A percentile compares a stretch with the other conserved stretches of the same genome.
These are phyloP conservation scores for Casuarina equisetifolia DNA, from an alignment of 306 rosid genomes.

Conservation along the genomic window DNA sequence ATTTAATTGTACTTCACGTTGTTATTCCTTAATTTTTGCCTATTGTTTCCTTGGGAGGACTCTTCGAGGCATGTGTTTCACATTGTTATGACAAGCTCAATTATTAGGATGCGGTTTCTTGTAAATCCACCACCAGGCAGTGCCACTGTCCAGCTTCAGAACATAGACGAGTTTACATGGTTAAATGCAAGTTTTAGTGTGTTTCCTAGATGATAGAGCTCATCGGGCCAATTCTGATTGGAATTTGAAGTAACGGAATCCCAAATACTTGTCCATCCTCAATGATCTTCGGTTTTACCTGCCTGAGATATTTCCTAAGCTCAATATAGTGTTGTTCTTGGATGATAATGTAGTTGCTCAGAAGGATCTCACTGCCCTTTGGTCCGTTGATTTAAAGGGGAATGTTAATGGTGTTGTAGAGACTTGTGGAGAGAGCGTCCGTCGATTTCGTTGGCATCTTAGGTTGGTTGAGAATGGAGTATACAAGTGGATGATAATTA, in stretches of 20 bases:
- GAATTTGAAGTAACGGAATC: conserved; percentile 89
- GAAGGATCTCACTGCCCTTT: conserved; percentile 84
- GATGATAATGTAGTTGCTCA: conserved; percentile 94
- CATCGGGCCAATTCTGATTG: conserved; percentile 80
- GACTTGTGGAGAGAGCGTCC: conserved; percentile 95
- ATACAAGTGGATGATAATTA: too few species aligned
- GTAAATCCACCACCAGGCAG: conserved; percentile 69
- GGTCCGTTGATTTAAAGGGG: conserved; percentile 85
- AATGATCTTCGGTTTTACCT: conserved; percentile 98
- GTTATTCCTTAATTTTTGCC: too few species aligned
- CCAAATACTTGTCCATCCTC: conserved; percentile 90
- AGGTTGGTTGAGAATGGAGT: too few species aligned
- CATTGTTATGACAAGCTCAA: conserved; percentile 55
- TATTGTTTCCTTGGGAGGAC: conserved; percentile 46
- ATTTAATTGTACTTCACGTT: too few species aligned
- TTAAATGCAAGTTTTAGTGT: conserved; percentile 95
- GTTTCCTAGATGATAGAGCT: conserved; percentile 85
- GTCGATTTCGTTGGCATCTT: conserved; percentile 89
- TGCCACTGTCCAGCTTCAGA: conserved; percentile 83
- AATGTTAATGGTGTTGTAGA: conserved; percentile 97
- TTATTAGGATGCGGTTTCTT: conserved; percentile 91
- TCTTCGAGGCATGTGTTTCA: conserved; percentile 85
- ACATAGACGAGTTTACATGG: conserved; percentile 91
- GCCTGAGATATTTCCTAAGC: conserved; percentile 92
- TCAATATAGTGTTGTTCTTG: conserved; percentile 82